Percentiles rank a stretch among this genome's conserved stretches.
Evolutionary conservation across 148 eudicot species (phyloP).

Genomic region (Rhododendron molle): DNA sequence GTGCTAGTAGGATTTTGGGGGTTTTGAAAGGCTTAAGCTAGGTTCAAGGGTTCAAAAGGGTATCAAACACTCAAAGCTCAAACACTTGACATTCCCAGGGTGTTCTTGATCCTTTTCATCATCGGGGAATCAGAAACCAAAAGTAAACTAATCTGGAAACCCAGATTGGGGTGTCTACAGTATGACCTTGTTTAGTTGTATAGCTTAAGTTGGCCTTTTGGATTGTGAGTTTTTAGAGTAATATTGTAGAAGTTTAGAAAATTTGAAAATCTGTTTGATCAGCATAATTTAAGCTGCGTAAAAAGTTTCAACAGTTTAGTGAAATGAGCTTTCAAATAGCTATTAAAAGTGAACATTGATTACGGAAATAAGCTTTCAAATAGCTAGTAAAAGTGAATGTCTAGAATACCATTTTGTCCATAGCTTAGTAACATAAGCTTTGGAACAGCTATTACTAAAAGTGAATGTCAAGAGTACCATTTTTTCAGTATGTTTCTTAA

Average conservation of each 20-base stretch:
- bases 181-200: not conserved
- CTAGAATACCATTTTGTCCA: not conserved
- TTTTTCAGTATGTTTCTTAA: not conserved
- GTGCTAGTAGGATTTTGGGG: too few relatives aligned
- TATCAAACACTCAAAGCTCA: too few relatives aligned
- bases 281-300: not conserved
- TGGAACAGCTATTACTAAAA: not conserved
- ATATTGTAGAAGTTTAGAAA: not conserved
- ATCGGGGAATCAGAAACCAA: too few relatives aligned
- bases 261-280: not conserved
- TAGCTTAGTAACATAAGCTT: not conserved
- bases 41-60: too few relatives aligned
- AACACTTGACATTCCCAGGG: too few relatives aligned
- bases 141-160: too few relatives aligned
- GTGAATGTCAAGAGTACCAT: not conserved
- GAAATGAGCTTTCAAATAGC: too few relatives aligned
- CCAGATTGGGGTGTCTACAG: too few relatives aligned
- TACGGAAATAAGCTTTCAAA: not conserved
- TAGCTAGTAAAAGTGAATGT: not conserved
- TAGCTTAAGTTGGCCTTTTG: not conserved
- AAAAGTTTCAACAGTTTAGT: not conserved
- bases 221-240: not conserved
- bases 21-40: too few relatives aligned
- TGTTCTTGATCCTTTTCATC: too few relatives aligned
- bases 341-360: too few relatives aligned